Evolutionary conservation across 257 asterid species (phyloP), one percentile per base, ranked within the genome.

Genomic region (Linderniella brevidens): DNA sequence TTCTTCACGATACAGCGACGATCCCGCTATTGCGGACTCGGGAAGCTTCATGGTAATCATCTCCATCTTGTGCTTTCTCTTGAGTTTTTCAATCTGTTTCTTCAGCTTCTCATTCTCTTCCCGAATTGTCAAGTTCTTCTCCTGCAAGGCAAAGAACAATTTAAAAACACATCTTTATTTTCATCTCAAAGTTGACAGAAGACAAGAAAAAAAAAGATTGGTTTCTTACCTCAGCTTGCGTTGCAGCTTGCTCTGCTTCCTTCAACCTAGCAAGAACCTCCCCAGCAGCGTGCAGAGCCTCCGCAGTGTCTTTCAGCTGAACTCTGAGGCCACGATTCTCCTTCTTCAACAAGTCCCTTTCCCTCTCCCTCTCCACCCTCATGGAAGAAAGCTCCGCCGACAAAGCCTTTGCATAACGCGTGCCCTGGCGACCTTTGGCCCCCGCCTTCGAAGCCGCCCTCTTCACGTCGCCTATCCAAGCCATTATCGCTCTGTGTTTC

Each of bases 271-370:
- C 93, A 42, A 90, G 93, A 32, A 90, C 70, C 67, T 85, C 99
- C 8, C 99, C 96, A 0, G 99, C 99, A 13, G 99, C 94, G 43
- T 90, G 96, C 54, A 90, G 93, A 10, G 99, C 96, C 71, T 85
- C 99, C 15, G 94, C 94, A 36, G 96, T 85, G 71, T 90, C 99
- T 62, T 80, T 77, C 25, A 90, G 93, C 56, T 85, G 99, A 38
- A 67, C 49, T 59, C 66, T 85, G 3, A 85, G 68, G 41, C 86
- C 77, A 35, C 55, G 67, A 42, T 90, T 90, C 63, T 90, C 96
- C 70, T 75, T 90, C 65, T 55, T 85, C 43, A 90, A 63, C 13
- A 73, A 19, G 53, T 77, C 94, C 59, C 78, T 75, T 53, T 90
- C 99, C 50, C 71, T 69, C 56, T 90, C 93, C 55, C 87, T 79